Evolutionary conservation across 192 early-diverging fungal species (phyloP).

Genomic region (Podila verticillata): DNA sequence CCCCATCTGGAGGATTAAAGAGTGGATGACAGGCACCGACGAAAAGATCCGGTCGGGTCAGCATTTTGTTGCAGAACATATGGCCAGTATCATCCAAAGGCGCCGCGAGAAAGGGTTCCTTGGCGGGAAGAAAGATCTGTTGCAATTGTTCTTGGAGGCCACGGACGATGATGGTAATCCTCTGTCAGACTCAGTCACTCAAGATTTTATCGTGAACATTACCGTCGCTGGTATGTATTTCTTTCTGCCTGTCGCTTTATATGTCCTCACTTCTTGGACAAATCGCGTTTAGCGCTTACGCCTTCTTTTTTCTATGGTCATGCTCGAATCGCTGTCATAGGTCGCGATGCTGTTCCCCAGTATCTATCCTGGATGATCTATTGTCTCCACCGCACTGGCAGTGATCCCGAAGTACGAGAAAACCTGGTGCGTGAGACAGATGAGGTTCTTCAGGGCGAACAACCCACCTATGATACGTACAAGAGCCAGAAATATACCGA

Average conservation of each 20-base stretch:
- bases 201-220: slow-evolving; percentile 57
- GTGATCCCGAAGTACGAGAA: slow-evolving; percentile 22
- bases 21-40: slow-evolving; percentile 11
- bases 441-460: background rate
- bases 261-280: too few species aligned
- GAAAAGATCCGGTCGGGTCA: slow-evolving; percentile 14
- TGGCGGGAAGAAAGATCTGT: slow-evolving; percentile 34
- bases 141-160: slow-evolving; percentile 56
- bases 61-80: slow-evolving; percentile 20
- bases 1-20: slow-evolving; percentile 36
- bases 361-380: slow-evolving; percentile 62
- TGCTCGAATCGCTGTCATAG: slow-evolving; percentile 42
- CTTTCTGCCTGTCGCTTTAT: too few species aligned
- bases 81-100: slow-evolving; percentile 28
- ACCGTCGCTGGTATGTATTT: slow-evolving; percentile 26
- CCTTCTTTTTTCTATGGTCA: too few species aligned
- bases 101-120: slow-evolving; percentile 12
- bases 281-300: too few species aligned
- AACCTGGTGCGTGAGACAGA: slow-evolving; percentile 42
- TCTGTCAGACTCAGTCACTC: slow-evolving; percentile 49
- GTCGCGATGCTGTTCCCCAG: slow-evolving; percentile 64
- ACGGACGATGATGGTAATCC: slow-evolving; percentile 49
- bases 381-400: slow-evolving; percentile 28
- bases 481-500: slow-evolving; percentile 29
- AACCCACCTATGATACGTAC: slow-evolving; percentile 15